phyloP scores from a whole-genome alignment of 176 grass and related monocot genomes.

The Ampelocalamus luodianensis region DNA sequence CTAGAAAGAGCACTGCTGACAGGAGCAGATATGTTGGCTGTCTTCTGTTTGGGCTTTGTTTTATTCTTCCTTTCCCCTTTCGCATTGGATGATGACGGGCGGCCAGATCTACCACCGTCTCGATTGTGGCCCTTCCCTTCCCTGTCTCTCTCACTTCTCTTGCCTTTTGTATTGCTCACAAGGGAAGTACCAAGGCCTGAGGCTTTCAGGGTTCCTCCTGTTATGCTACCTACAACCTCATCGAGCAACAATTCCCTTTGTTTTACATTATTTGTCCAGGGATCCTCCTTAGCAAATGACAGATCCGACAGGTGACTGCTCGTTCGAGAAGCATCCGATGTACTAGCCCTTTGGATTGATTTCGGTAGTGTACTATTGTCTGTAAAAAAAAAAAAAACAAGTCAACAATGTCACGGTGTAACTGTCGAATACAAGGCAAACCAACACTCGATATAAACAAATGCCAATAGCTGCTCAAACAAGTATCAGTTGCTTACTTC shows the following conservation, averaged over 20 bases:
- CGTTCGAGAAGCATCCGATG: constrained; percentile 47
- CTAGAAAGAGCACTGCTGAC: constrained; percentile 47
- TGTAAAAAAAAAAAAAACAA: constrained; percentile 44
- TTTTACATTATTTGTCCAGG: constrained; percentile 88
- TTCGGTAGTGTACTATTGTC: constrained; percentile 46
- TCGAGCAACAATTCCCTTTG: constrained; percentile 86
- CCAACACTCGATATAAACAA: constrained; percentile 7
- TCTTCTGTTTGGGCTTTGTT: constrained; percentile 87
- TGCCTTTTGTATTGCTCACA: constrained; percentile 74
- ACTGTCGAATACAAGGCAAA: constrained; percentile 4
- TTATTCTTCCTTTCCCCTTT: constrained; percentile 82
- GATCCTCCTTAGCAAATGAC: constrained; percentile 71
- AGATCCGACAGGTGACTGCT: constrained; percentile 57
- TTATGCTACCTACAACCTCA: constrained; percentile 77
- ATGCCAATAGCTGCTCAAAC: neutral
- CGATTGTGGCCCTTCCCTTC: constrained; percentile 71
- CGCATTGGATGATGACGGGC: constrained; percentile 60
- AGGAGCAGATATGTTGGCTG: constrained; percentile 55
- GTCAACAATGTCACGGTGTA: neutral
- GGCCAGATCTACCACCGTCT: constrained; percentile 52
- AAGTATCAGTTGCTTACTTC: neutral
- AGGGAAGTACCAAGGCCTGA: constrained; percentile 56
- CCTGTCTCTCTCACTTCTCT: constrained; percentile 87
- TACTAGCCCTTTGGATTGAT: constrained; percentile 41
- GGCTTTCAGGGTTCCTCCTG: constrained; percentile 56